Evolutionary conservation across 2,329 filamentous ascomycete genomes (phyloP).

Genomic region (Rutstroemia sp.): DNA sequence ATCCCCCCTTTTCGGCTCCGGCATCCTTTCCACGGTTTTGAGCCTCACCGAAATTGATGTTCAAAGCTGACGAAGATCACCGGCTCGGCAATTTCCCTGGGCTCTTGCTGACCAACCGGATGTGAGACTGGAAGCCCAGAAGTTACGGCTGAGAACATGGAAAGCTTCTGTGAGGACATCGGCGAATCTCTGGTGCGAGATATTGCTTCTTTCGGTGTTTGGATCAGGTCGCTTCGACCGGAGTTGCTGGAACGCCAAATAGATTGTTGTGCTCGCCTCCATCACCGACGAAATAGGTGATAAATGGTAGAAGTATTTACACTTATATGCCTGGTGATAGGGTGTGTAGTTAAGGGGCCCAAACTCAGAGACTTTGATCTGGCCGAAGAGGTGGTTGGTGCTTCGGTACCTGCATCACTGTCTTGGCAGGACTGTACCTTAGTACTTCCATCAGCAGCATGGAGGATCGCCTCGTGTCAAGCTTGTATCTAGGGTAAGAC

Average conservation of each 20-base stretch:
- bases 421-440: slow-evolving; percentile 11
- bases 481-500: slow-evolving; percentile 34
- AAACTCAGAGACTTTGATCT: slow-evolving; percentile 32
- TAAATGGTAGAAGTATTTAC: slow-evolving; percentile 19
- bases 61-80: not conserved
- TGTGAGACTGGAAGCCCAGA: slow-evolving; percentile 25
- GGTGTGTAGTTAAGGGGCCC: slow-evolving; percentile 29
- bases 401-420: slow-evolving; percentile 8
- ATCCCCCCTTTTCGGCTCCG: not conserved
- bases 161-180: slow-evolving; percentile 14
- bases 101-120: slow-evolving; percentile 14
- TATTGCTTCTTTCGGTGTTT: slow-evolving; percentile 15
- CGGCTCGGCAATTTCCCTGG: slow-evolving; percentile 21
- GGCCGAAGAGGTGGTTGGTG: slow-evolving; percentile 16
- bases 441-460: slow-evolving; percentile 33
- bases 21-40: not conserved
- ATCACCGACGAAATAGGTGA: slow-evolving; percentile 12
- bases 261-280: slow-evolving; percentile 8
- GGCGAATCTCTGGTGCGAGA: slow-evolving; percentile 13
- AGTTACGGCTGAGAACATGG: slow-evolving; percentile 8
- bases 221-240: slow-evolving; percentile 9
- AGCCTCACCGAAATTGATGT: not conserved
- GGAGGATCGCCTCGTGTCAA: slow-evolving; percentile 33
- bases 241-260: slow-evolving; percentile 11
- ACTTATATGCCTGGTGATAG: slow-evolving; percentile 34